Base-by-base conservation (phyloP, 108 stramenopile genomes). In the Pinguiococcus pyrenoidosus region DNA sequence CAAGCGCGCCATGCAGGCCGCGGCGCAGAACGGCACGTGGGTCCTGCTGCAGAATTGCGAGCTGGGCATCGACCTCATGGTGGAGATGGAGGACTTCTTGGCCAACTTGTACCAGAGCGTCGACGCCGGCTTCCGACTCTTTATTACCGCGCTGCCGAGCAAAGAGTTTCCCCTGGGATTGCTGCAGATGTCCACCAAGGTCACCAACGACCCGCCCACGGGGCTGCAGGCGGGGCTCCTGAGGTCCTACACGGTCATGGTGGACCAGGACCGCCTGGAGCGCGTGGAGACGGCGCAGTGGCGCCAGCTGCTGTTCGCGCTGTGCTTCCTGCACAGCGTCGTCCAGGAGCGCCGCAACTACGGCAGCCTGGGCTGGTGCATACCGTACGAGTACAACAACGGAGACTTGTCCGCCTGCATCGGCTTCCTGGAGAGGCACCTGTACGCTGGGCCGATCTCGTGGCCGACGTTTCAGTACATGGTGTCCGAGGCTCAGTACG, bases 401-500 rank as follows among this genome's bases (percentile, higher is more conserved):
- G 87, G 85, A 16, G 87, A 89, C 39, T 56, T 89, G 20, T 77
- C 81, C 22, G 85, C 83, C 16, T 87, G 82, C 62, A 79, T 89
- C 51, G 57, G 81, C 3, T 89, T 84, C 64, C 59, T 89, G 62
- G 87, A 89, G 61, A 85, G 84, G 51, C 84, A 86, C 33, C 61
- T 89, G 35, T 89, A 89, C 75, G 79, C 76, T 44, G 82, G 84
- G 7, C 76, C 80, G 18, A 83, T 89, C 48, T 77, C 77, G 37
- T 89, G 87, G 87, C 66, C 72, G 2, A 84, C 85, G 0, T 78
- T 89, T 60, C 83, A 85, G 65, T 81, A 86, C 80, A 87, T 87
- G 85, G 85, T 89, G 18, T 67, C 79, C 13, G 87, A 84, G 59
- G 84, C 81, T 7, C 83, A 86, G 53, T 89, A 89, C 46, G 87